phyloP scores from a whole-genome alignment of 2,329 filamentous ascomycete species.

The Verticillium tricorpus region DNA sequence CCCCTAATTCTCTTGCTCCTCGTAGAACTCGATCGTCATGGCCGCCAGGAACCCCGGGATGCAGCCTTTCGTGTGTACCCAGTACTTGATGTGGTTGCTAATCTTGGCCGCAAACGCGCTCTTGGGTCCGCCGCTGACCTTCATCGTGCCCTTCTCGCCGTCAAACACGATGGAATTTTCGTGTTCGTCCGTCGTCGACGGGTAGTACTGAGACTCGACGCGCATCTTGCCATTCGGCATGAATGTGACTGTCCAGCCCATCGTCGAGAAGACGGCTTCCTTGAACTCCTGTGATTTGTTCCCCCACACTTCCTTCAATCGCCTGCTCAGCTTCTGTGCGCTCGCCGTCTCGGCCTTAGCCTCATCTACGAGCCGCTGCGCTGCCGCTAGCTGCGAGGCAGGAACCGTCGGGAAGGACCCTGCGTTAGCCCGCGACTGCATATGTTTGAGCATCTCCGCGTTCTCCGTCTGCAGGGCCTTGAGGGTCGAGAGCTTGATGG shows the following conservation, averaged over 20 bases:
- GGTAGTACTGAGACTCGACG: slow-evolving; percentile 81
- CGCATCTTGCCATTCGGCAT: slow-evolving; percentile 96
- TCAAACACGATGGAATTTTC: slow-evolving; percentile 80
- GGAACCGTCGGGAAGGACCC: slow-evolving; percentile 64
- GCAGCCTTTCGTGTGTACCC: slow-evolving; percentile 90
- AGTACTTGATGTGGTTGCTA: slow-evolving; percentile 82
- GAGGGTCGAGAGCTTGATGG: slow-evolving; percentile 77
- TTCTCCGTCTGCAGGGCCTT: slow-evolving; percentile 79
- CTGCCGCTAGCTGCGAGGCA: slow-evolving; percentile 67
- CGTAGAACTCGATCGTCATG: slow-evolving; percentile 88
- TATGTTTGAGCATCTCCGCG: slow-evolving; percentile 69
- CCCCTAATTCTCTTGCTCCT: slow-evolving; percentile 48
- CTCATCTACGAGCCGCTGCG: slow-evolving; percentile 70
- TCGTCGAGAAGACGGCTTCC: slow-evolving; percentile 83
- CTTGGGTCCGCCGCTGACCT: slow-evolving; percentile 84
- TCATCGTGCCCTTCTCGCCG: slow-evolving; percentile 94
- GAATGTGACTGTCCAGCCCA: slow-evolving; percentile 94
- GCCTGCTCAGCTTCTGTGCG: slow-evolving; percentile 75
- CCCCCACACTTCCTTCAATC: slow-evolving; percentile 89
- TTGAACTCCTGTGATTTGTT: slow-evolving; percentile 92
- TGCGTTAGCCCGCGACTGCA: slow-evolving; percentile 37
- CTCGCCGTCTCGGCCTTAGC: slow-evolving; percentile 65
- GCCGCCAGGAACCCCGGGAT: slow-evolving; percentile 92
- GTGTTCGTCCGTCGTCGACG: slow-evolving; percentile 63
- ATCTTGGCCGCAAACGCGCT: slow-evolving; percentile 85